Conservation (phyloP, 2,329 filamentous ascomycete species). For the Colletotrichum graminicola region DNA sequence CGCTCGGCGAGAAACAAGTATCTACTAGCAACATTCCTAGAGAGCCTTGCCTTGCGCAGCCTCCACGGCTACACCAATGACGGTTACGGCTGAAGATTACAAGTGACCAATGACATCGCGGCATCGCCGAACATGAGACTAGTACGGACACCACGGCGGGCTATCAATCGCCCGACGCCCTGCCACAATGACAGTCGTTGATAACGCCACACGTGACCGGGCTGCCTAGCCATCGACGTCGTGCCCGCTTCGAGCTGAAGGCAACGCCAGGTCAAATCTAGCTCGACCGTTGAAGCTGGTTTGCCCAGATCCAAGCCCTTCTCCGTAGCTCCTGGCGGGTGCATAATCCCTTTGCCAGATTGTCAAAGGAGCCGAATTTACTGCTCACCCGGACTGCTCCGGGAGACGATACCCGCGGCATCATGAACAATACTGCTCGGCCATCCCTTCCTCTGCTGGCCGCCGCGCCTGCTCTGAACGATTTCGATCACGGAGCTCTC, state of each 20-base stretch:
- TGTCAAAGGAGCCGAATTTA: not conserved
- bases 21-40: not conserved
- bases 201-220: constrained; percentile 26
- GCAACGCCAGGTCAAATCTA: constrained; percentile 11
- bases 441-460: constrained; percentile 44
- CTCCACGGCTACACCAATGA: constrained; percentile 5
- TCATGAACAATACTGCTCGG: constrained; percentile 21
- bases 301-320: not conserved
- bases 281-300: constrained; percentile 17
- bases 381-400: not conserved
- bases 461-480: constrained; percentile 47
- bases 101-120: constrained; percentile 20
- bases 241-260: constrained; percentile 14
- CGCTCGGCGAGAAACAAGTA: constrained; percentile 4
- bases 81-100: not conserved
- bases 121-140: constrained; percentile 23
- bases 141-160: constrained; percentile 39
- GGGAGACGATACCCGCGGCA: not conserved
- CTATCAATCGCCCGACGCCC: constrained; percentile 50
- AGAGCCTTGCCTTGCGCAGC: constrained; percentile 23
- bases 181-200: constrained; percentile 42
- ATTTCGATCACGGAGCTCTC: constrained; percentile 57
- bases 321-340: not conserved
- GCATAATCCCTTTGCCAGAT: not conserved
- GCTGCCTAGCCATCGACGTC: constrained; percentile 7